These are phyloP conservation scores for Paramecium pentaurelia DNA, from an alignment of 73 alveolate genomes.

Conservation along the genomic window DNA sequence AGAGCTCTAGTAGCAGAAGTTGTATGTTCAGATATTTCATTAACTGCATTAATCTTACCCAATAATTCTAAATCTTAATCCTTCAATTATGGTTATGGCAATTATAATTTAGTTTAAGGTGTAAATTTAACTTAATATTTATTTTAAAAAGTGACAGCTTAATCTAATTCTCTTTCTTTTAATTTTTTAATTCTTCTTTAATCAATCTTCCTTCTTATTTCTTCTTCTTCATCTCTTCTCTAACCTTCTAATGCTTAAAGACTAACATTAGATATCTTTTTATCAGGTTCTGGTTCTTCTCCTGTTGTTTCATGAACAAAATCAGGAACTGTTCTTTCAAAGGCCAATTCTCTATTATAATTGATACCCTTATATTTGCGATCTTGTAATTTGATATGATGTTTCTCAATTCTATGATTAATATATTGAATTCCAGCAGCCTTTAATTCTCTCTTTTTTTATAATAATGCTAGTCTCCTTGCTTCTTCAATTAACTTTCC, in stretches of 20 bases:
- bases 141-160: constrained; percentile 84
- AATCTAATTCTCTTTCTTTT: constrained; percentile 89
- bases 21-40: constrained; percentile 44
- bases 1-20: constrained; percentile 75
- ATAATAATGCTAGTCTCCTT: constrained; percentile 95
- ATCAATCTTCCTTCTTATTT: constrained; percentile 86
- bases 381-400: constrained; percentile 63
- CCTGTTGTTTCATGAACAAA: constrained; percentile 81
- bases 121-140: constrained; percentile 60
- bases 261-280: constrained; percentile 71
- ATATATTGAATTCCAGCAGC: constrained; percentile 94
- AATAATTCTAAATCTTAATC: constrained; percentile 79
- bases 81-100: constrained; percentile 80
- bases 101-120: constrained; percentile 63
- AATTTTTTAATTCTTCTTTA: constrained; percentile 90
- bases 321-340: constrained; percentile 88
- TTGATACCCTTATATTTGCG: constrained; percentile 89
- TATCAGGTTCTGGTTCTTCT: constrained; percentile 77
- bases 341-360: constrained; percentile 95
- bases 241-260: constrained; percentile 81
- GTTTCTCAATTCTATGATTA: constrained; percentile 45
- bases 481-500: constrained; percentile 99
- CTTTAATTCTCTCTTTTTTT: constrained; percentile 95
- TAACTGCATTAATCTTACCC: constrained; percentile 48
- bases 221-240: constrained; percentile 95